Conservation (phyloP, 257 asterid genomes). For the Solanum peruvianum region DNA sequence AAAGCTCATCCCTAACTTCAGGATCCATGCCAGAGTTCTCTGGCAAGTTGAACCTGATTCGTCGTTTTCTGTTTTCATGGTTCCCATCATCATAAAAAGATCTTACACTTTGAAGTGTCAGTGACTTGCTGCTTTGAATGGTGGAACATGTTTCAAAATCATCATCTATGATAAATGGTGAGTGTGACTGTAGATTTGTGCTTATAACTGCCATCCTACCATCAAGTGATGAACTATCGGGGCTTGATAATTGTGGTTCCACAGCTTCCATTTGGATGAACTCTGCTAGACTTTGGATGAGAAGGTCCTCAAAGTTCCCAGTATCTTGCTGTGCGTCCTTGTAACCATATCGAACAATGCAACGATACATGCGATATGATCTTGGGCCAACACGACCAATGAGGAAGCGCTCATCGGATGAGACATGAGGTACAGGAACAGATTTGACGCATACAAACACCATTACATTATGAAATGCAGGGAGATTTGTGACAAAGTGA, state of each 20-base stretch:
- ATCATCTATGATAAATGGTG: constrained; percentile 29
- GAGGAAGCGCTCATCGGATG: constrained; percentile 81
- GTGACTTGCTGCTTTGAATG: constrained; percentile 59
- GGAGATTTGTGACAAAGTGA: constrained; percentile 90
- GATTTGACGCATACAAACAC: constrained; percentile 85
- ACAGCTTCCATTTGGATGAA: constrained; percentile 90
- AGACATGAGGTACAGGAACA: constrained; percentile 72
- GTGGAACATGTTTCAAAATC: constrained; percentile 20
- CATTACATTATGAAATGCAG: constrained; percentile 81
- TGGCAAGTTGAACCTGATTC: constrained; percentile 50
- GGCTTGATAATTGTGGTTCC: constrained; percentile 56
- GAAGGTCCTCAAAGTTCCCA: constrained; percentile 62
- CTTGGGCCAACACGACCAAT: constrained; percentile 92
- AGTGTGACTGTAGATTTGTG: constrained; percentile 27
- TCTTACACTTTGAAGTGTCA: constrained; percentile 57
- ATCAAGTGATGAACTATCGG: constrained; percentile 49
- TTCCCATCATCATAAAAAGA: constrained; percentile 62
- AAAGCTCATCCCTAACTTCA: constrained; percentile 64
- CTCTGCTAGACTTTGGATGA: constrained; percentile 78
- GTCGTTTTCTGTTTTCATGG: constrained; percentile 54
- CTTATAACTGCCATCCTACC: constrained; percentile 97
- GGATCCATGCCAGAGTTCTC: constrained; percentile 49
- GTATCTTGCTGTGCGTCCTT: constrained; percentile 74
- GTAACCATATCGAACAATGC: constrained; percentile 90
- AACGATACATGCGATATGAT: constrained; percentile 84